These are phyloP conservation scores for Penicillium flavigenum DNA, from an alignment of 495 filamentous ascomycete genomes.

Conservation along the genomic window DNA sequence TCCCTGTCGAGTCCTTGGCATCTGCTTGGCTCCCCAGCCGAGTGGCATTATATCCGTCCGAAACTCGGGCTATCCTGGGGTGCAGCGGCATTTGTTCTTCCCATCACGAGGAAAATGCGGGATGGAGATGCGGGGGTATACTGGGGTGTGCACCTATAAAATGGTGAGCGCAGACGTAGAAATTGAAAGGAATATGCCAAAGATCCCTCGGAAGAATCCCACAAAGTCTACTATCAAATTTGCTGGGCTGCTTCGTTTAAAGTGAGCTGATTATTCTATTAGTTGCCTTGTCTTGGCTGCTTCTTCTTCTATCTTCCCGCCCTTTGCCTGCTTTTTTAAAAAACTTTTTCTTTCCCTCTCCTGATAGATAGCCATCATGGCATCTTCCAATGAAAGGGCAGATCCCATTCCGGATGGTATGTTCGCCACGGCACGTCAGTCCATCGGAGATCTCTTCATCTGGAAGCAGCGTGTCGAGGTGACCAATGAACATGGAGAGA, in stretches of 20 bases:
- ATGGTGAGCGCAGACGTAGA: background rate
- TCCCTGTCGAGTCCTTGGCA: slow-evolving; percentile 21
- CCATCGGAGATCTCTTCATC: slow-evolving; percentile 60
- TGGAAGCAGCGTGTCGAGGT: slow-evolving; percentile 68
- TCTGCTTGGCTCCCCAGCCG: slow-evolving; percentile 19
- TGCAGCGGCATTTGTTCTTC: slow-evolving; percentile 2
- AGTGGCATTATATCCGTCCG: slow-evolving; percentile 14
- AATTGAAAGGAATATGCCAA: background rate
- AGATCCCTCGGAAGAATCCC: background rate
- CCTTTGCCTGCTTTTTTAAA: background rate
- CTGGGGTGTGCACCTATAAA: slow-evolving; percentile 1
- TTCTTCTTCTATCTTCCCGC: background rate
- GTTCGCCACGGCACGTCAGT: slow-evolving; percentile 57
- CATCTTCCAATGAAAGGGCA: slow-evolving; percentile 46
- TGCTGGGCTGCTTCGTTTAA: background rate
- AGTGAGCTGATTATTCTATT: background rate
- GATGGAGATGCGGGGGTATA: slow-evolving; percentile 16
- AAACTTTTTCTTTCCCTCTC: background rate
- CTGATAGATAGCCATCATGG: slow-evolving; percentile 3
- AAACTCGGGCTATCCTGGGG: slow-evolving; percentile 7
- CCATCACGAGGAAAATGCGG: slow-evolving; percentile 18
- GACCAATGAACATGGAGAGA: slow-evolving; percentile 54
- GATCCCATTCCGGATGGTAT: slow-evolving; percentile 60
- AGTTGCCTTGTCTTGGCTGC: background rate
- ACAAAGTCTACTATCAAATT: background rate